phyloP scores from a whole-genome alignment of 2,329 filamentous ascomycete genomes.

The Scopulariopsis brevicaulis region DNA sequence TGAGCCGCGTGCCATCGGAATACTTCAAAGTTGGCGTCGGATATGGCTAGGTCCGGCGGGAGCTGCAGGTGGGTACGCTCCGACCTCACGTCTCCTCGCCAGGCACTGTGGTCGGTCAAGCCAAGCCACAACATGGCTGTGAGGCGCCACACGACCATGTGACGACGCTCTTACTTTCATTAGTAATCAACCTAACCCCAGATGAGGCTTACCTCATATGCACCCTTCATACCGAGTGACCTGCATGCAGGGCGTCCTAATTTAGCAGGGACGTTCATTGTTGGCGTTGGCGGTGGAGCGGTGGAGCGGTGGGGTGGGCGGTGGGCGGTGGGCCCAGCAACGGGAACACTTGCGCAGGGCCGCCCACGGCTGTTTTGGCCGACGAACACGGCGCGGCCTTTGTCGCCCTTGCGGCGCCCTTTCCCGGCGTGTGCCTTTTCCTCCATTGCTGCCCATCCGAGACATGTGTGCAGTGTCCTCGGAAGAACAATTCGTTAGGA shows the following conservation, averaged over 20 bases:
- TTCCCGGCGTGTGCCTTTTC: neutral
- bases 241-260: neutral
- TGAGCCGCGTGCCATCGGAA: neutral
- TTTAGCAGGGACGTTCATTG: neutral
- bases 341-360: neutral
- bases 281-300: neutral
- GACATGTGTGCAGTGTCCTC: too few species aligned
- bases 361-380: neutral
- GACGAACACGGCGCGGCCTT: neutral
- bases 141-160: neutral
- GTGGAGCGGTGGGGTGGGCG: neutral
- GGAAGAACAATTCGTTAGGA: too few species aligned
- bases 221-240: too few species aligned
- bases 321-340: neutral
- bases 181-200: too few species aligned
- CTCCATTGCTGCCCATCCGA: too few species aligned
- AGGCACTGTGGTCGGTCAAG: neutral
- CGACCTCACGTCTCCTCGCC: too few species aligned
- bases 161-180: too few species aligned
- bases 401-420: neutral
- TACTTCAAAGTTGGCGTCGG: neutral
- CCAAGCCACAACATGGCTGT: neutral
- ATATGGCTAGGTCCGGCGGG: neutral
- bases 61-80: too few species aligned
- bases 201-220: too few species aligned